These are phyloP conservation scores for Epichloe amarillans DNA, from an alignment of 2,329 filamentous ascomycete genomes.

Conservation along the genomic window DNA sequence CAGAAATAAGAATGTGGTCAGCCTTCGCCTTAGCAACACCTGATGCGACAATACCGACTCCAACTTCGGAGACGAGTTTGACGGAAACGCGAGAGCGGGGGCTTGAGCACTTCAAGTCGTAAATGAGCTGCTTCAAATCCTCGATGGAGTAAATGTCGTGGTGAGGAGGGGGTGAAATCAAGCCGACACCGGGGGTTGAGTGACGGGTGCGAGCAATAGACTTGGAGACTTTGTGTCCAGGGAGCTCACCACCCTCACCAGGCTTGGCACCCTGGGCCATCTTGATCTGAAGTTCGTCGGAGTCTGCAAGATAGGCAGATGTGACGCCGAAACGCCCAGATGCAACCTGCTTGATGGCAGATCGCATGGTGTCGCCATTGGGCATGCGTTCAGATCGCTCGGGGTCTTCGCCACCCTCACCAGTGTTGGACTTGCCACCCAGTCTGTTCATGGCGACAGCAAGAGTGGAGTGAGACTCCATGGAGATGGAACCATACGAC, in stretches of 20 bases:
- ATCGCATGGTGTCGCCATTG: constrained; percentile 93
- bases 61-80: constrained; percentile 94
- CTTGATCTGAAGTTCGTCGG: constrained; percentile 96
- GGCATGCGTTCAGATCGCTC: constrained; percentile 77
- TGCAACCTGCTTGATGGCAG: constrained; percentile 93
- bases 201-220: constrained; percentile 90
- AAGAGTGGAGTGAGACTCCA: constrained; percentile 93
- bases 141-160: constrained; percentile 99
- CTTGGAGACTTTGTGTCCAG: constrained; percentile 90
- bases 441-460: constrained; percentile 95
- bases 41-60: constrained; percentile 93
- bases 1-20: constrained; percentile 92
- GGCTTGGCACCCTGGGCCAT: constrained; percentile 98
- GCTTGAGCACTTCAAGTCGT: constrained; percentile 93
- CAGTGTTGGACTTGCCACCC: constrained; percentile 93
- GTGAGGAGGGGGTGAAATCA: constrained; percentile 91
- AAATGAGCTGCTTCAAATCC: constrained; percentile 94
- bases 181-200: constrained; percentile 83
- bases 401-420: constrained; percentile 91
- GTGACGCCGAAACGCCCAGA: constrained; percentile 95
- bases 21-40: constrained; percentile 97
- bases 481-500: constrained; percentile 97
- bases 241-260: constrained; percentile 92
- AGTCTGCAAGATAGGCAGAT: constrained; percentile 84
- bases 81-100: constrained; percentile 86